Evolutionary conservation across 169 alveolate species (phyloP).

Genomic region (Eimeria praecox): DNA sequence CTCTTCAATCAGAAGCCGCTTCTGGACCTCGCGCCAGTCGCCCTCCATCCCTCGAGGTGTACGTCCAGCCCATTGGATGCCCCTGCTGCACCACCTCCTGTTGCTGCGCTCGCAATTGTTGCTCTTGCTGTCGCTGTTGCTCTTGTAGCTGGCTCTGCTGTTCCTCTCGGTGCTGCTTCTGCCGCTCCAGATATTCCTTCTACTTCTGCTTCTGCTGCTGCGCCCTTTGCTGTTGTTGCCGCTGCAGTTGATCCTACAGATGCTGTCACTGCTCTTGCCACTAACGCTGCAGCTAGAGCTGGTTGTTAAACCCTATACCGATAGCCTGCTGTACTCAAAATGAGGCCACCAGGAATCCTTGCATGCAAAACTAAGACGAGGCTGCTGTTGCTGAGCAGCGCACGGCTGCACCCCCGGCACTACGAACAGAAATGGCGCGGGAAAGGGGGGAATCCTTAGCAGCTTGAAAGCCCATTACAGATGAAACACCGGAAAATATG

Average conservation of each 20-base stretch:
- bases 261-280: background rate
- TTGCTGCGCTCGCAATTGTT: conserved; percentile 15
- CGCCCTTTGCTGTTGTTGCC: background rate
- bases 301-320: background rate
- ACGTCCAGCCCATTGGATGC: background rate
- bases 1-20: conserved; percentile 55
- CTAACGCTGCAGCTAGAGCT: background rate
- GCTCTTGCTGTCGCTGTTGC: conserved; percentile 6
- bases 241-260: background rate
- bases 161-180: background rate
- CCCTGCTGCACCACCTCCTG: background rate
- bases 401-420: background rate
- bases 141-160: background rate
- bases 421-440: background rate
- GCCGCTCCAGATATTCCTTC: background rate
- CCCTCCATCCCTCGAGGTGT: conserved; percentile 5
- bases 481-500: background rate
- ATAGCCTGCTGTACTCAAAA: background rate
- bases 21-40: conserved; percentile 32
- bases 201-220: background rate
- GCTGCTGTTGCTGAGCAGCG: conserved; percentile 1
- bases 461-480: background rate
- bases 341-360: background rate
- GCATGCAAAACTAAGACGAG: background rate
- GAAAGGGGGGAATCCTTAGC: background rate